Evolutionary conservation across 176 grass and related monocot genomes (phyloP).

Genomic region (Saccharum spontaneum): DNA sequence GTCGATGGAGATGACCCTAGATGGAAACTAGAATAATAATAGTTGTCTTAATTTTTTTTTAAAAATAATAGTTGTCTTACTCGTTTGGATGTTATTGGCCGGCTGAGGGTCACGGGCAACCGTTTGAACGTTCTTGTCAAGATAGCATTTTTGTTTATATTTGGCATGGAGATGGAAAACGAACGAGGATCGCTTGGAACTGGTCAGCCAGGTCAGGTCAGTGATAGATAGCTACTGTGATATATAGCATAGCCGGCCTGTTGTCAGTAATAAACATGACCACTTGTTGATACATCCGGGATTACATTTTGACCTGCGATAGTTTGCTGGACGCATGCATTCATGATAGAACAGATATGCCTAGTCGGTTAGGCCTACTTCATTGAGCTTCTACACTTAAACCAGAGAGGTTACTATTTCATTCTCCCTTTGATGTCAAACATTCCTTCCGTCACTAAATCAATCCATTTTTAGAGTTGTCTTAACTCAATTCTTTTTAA

Average conservation of each 20-base stretch:
- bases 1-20: not conserved
- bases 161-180: not conserved
- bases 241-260: not conserved
- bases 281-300: no score
- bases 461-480: no score
- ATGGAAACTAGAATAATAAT: not conserved
- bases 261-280: not conserved
- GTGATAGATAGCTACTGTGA: not conserved
- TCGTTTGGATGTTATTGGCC: slow-evolving; percentile 10
- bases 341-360: no score
- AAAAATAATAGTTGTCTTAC: not conserved
- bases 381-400: no score
- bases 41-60: no score
- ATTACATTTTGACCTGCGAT: no score
- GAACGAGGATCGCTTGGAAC: not conserved
- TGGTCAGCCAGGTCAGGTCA: not conserved
- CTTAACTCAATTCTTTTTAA: no score
- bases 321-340: no score
- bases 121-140: not conserved
- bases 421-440: no score
- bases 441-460: no score
- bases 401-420: no score
- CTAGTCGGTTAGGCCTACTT: no score
- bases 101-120: not conserved
- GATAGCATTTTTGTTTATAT: not conserved